phyloP scores from a whole-genome alignment of 352 stramenopile species.

The Saprolegnia parasitica region DNA sequence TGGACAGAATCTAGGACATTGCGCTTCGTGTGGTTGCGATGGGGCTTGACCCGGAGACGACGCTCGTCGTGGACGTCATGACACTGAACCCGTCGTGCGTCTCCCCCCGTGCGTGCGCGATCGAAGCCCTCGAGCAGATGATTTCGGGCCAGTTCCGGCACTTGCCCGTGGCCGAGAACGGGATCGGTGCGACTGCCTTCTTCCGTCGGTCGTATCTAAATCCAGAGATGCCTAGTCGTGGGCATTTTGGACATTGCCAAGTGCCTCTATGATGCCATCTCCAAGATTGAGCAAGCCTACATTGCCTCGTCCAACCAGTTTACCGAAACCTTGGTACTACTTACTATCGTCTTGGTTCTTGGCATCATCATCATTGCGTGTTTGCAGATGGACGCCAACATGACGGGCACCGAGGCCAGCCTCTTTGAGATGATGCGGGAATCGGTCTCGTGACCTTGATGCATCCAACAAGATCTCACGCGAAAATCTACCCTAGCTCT shows the following conservation, averaged over 20 bases:
- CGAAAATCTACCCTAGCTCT: constrained; percentile 54
- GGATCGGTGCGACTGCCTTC: neutral
- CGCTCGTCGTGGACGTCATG: constrained; percentile 89
- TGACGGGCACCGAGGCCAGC: constrained; percentile 52
- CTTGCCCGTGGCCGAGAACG: constrained; percentile 90
- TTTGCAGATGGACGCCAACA: constrained; percentile 49
- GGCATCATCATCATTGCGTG: neutral
- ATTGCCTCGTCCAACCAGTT: constrained; percentile 64
- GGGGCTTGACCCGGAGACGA: constrained; percentile 69
- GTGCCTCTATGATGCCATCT: constrained; percentile 97
- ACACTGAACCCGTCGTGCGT: constrained; percentile 94
- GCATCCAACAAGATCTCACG: neutral
- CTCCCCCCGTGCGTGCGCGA: constrained; percentile 85
- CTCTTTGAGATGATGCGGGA: constrained; percentile 78
- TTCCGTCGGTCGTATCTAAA: neutral
- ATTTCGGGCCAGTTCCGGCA: constrained; percentile 94
- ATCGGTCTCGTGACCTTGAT: constrained; percentile 41
- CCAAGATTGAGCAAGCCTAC: constrained; percentile 91
- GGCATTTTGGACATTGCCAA: constrained; percentile 98
- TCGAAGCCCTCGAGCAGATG: constrained; percentile 97
- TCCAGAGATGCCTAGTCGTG: constrained; percentile 59
- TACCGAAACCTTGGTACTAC: constrained; percentile 67
- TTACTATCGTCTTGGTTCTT: too few species aligned
- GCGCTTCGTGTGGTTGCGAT: constrained; percentile 90
- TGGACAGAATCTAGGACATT: constrained; percentile 75